These are phyloP conservation scores for Venturia aucupariae DNA, from an alignment of 2,329 filamentous ascomycete genomes.

Conservation along the genomic window DNA sequence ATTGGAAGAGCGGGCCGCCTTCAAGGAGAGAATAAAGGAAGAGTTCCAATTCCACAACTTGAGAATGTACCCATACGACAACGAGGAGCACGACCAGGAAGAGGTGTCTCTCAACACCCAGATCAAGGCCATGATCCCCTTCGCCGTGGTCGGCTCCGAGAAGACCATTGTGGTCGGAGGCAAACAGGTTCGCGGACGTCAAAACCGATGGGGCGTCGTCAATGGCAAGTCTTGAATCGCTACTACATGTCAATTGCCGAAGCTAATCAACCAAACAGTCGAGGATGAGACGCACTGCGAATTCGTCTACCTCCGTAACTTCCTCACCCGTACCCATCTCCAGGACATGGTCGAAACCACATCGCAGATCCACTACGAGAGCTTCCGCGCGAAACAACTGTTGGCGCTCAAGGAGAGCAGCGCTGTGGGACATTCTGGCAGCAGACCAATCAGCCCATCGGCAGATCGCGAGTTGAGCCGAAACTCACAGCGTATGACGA, in stretches of 20 bases:
- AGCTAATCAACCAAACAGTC: slow-evolving; percentile 39
- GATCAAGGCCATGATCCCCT: slow-evolving; percentile 96
- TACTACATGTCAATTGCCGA: not conserved
- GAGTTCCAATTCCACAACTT: slow-evolving; percentile 99
- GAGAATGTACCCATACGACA: slow-evolving; percentile 99
- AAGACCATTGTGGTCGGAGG: slow-evolving; percentile 96
- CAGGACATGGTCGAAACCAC: slow-evolving; percentile 99
- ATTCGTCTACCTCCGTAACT: slow-evolving; percentile 97
- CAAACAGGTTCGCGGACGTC: slow-evolving; percentile 92
- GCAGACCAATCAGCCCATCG: slow-evolving; percentile 88
- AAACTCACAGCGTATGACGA: slow-evolving; percentile 92
- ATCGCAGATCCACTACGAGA: slow-evolving; percentile 99
- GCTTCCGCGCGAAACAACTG: slow-evolving; percentile 98
- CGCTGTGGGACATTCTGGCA: slow-evolving; percentile 67
- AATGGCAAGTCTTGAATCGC: slow-evolving; percentile 42
- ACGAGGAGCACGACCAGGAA: slow-evolving; percentile 96
- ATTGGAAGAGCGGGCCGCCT: slow-evolving; percentile 85
- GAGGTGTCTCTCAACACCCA: slow-evolving; percentile 87
- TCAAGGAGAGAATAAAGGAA: slow-evolving; percentile 99
- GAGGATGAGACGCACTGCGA: slow-evolving; percentile 99
- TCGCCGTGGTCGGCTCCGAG: slow-evolving; percentile 95
- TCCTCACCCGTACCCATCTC: slow-evolving; percentile 94
- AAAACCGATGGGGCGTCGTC: slow-evolving; percentile 99
- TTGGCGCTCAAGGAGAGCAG: slow-evolving; percentile 97
- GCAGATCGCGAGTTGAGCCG: slow-evolving; percentile 94